A percentile compares a stretch with the other conserved stretches of the same genome.
Conservation (phyloP, 345 rosid species). For the Eucalyptus marginata region DNA sequence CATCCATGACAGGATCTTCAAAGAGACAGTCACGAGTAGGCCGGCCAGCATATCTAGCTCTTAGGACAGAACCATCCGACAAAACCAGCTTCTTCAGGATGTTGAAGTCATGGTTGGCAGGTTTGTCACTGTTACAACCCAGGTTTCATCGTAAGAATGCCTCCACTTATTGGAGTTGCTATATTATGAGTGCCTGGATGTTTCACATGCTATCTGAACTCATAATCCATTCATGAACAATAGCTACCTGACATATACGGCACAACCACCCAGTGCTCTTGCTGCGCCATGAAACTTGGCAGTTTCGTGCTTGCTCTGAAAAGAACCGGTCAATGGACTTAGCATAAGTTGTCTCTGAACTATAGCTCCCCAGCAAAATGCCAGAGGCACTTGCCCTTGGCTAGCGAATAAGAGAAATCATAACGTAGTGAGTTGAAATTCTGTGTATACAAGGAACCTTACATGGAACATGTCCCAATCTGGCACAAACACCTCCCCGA, state of each 20-base stretch:
- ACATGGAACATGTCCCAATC: constrained; percentile 28
- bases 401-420: neutral
- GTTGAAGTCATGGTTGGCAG: constrained; percentile 29
- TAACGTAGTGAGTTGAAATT: neutral
- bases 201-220: neutral
- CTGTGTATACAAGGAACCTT: neutral
- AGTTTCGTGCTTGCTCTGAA: constrained; percentile 39
- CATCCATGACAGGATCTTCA: constrained; percentile 52
- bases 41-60: constrained; percentile 55
- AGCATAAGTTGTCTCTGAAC: neutral
- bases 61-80: constrained; percentile 49
- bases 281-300: constrained; percentile 65
- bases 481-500: constrained; percentile 52
- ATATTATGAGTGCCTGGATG: constrained; percentile 18
- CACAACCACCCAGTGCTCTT: constrained; percentile 55
- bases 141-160: neutral
- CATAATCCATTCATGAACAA: neutral
- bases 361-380: neutral
- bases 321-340: neutral
- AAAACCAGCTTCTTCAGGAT: constrained; percentile 50
- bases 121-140: constrained; percentile 35
- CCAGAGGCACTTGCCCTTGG: neutral
- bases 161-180: neutral
- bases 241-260: constrained; percentile 14
- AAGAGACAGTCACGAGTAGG: constrained; percentile 64